Conservation (phyloP, 306 rosid species). For the Cucumis hystrix region DNA sequence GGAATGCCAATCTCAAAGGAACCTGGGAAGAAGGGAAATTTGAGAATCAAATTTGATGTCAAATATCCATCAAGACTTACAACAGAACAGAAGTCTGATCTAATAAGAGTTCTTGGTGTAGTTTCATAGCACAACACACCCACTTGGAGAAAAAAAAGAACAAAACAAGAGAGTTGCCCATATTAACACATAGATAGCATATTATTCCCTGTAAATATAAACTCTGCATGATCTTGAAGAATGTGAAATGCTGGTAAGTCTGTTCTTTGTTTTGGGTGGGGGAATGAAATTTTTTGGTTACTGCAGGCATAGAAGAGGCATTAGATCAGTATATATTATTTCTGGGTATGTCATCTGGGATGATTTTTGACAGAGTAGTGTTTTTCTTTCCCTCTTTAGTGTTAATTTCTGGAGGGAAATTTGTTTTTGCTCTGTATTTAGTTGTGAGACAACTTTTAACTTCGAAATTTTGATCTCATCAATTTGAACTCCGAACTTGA, state of each 20-base stretch:
- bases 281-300: neutral
- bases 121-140: constrained; percentile 24
- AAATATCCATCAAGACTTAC: constrained; percentile 72
- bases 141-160: constrained; percentile 1
- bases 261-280: neutral
- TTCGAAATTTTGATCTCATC: neutral
- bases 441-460: neutral
- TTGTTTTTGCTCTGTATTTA: neutral
- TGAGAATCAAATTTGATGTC: constrained; percentile 69
- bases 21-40: constrained; percentile 74
- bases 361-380: neutral
- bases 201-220: constrained; percentile 11
- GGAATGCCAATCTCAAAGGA: constrained; percentile 95
- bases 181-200: constrained; percentile 17
- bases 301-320: neutral
- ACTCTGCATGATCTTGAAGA: neutral
- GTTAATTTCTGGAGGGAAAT: neutral
- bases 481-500: neutral
- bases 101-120: constrained; percentile 71
- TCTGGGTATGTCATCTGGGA: neutral
- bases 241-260: neutral
- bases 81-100: constrained; percentile 66
- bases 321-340: neutral
- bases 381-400: neutral
- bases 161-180: constrained; percentile 4